Base-by-base conservation (phyloP, 495 filamentous ascomycete species). In the Trichoderma asperelloides region DNA sequence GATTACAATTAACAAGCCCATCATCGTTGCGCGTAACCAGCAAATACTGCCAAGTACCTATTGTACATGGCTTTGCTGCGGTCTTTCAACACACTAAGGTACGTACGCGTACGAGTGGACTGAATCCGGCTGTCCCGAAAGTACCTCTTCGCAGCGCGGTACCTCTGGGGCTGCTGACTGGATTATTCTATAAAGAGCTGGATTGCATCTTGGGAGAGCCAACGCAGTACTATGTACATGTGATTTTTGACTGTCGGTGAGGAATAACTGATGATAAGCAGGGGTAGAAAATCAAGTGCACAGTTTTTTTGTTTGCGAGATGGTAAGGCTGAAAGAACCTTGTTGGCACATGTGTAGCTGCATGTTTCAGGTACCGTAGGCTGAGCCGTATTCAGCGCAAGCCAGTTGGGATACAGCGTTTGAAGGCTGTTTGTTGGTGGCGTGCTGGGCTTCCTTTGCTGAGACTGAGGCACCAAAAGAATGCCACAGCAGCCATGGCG, bases 91-190 rank as follows among this genome's bases (percentile, higher is more conserved):
- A 4, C 23, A 51, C 47, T 8, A 37, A 37, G 33, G 5, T 37
- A 21, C 55, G 55, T 60, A 60, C 55, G 55, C 16, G 55, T 60
- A 55, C 49, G n/a, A 55, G 49, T 30, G 27, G 55, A 60, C 51
- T 28, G 23, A 60, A 25, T 60, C 55, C 55, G 55, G 55, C 55
- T 30, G 55, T 60, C 55, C 55, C 55, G 55, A 30, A 60, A 18
- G 55, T 60, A 60, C 27, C 55, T 13, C 2, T 23, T 16, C 23
- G 23, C 11, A 6, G 25, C 13, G 27, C 9, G 55, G 28, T 60
- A 60, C 55, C 28, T 60, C 28, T 60, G 55, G 43, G 43, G 23
- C 9, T 27, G 55, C 55, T 60, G 55, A 60, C 55, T 12, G 55
- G 55, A 18, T 60, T 9, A 30, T 30, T 60, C n/a, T 47, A 37